Percentiles rank a stretch among this genome's conserved stretches.
phyloP scores from a whole-genome alignment of 2,329 filamentous ascomycete genomes.

The Biscogniauxia sp. region DNA sequence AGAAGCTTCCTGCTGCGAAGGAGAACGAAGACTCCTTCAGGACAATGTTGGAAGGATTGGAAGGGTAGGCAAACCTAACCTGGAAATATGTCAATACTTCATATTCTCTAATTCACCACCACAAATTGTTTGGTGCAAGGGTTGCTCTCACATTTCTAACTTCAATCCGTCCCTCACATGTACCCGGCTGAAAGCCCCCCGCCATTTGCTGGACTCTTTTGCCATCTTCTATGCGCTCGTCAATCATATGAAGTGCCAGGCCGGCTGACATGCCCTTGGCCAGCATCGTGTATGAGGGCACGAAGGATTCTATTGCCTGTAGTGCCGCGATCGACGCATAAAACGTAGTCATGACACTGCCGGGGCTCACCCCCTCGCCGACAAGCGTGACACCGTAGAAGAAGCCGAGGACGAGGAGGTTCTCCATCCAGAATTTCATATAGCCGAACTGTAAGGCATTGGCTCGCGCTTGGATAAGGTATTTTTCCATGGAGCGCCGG shows the following conservation, averaged over 20 bases:
- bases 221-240: conserved; percentile 30
- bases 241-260: conserved; percentile 53
- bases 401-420: conserved; percentile 84
- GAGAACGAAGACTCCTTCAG: conserved; percentile 62
- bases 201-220: conserved; percentile 29
- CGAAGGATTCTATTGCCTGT: conserved; percentile 68
- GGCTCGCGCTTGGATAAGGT: conserved; percentile 64
- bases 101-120: conserved; percentile 4
- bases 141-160: conserved; percentile 59
- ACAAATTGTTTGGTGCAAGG: background rate
- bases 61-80: conserved; percentile 82
- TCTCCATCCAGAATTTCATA: conserved; percentile 70
- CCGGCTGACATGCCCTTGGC: conserved; percentile 78
- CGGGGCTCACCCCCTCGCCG: conserved; percentile 56
- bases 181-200: conserved; percentile 33
- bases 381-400: conserved; percentile 80
- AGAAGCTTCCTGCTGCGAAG: conserved; percentile 70
- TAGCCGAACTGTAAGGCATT: conserved; percentile 72
- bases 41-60: conserved; percentile 58
- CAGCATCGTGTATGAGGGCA: conserved; percentile 75
- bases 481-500: conserved; percentile 58
- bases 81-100: conserved; percentile 34
- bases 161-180: conserved; percentile 66
- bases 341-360: conserved; percentile 77
- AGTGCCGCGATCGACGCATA: conserved; percentile 77